These are phyloP conservation scores for Aspergillus brasiliensis DNA, from an alignment of 2,329 filamentous ascomycete species.

Conservation along the genomic window DNA sequence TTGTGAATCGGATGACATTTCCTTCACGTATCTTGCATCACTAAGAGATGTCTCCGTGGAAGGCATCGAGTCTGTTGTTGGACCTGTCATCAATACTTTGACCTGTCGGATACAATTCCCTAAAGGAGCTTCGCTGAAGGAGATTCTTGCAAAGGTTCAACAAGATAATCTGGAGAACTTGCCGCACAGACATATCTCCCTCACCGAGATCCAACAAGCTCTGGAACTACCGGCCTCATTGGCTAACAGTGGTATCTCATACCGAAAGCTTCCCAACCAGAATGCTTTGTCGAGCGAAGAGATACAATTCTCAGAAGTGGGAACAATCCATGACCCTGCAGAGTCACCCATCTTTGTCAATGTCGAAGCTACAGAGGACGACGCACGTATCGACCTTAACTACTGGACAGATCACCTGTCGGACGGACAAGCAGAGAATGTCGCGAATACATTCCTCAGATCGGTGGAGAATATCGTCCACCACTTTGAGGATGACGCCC, in stretches of 20 bases:
- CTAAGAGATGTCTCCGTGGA: constrained; percentile 46
- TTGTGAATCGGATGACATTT: constrained; percentile 70
- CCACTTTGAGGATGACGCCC: constrained; percentile 35
- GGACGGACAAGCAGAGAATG: constrained; percentile 40
- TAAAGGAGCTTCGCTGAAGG: constrained; percentile 34
- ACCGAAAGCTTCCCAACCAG: constrained; percentile 44
- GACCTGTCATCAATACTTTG: constrained; percentile 51
- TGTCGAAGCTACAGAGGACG: constrained; percentile 49
- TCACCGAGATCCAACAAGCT: constrained; percentile 52
- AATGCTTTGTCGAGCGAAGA: constrained; percentile 23
- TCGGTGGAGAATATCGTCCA: constrained; percentile 43
- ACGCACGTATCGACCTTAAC: constrained; percentile 41
- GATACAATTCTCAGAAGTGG: constrained; percentile 43
- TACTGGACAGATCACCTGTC: constrained; percentile 47
- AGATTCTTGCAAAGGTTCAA: constrained; percentile 47
- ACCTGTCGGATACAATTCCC: constrained; percentile 47
- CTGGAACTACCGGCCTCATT: constrained; percentile 42
- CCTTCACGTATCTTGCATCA: constrained; percentile 50
- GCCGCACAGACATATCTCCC: constrained; percentile 46
- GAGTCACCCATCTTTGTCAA: constrained; percentile 53
- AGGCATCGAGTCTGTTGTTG: constrained; percentile 47
- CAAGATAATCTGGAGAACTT: constrained; percentile 51
- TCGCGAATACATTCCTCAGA: constrained; percentile 41
- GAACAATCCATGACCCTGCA: constrained; percentile 50
- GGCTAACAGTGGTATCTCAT: constrained; percentile 54